Evolutionary conservation across 768 basidiomycete genomes (phyloP).

Genomic region (Hypholoma fasciculare): DNA sequence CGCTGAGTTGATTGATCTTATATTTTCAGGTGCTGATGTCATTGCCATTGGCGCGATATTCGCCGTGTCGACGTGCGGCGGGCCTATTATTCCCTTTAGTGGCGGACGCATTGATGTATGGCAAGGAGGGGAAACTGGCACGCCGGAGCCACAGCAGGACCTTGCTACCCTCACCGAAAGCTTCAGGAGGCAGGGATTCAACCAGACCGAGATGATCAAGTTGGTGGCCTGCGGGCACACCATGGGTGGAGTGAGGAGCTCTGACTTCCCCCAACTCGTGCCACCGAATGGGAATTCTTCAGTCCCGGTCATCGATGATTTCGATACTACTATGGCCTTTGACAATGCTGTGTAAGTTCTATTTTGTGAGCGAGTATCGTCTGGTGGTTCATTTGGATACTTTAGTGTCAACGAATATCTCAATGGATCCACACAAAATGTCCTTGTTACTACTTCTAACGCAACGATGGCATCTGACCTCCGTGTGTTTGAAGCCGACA

Average conservation of each 20-base stretch:
- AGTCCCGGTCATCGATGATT: conserved; percentile 31
- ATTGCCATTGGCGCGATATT: conserved; percentile 54
- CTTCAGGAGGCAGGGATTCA: conserved; percentile 46
- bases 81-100: conserved; percentile 65
- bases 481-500: conserved; percentile 33
- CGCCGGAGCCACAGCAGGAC: conserved; percentile 44
- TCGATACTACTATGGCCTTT: conserved; percentile 41
- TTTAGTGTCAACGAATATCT: conserved; percentile 36
- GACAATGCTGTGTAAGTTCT: conserved; percentile 41
- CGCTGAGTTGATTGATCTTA: conserved; percentile 3
- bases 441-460: conserved; percentile 33
- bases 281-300: conserved; percentile 28
- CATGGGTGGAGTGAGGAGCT: conserved; percentile 46
- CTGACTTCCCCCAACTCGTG: conserved; percentile 46
- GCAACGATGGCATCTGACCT: conserved; percentile 35
- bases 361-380: neutral
- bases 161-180: conserved; percentile 36
- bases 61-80: conserved; percentile 51
- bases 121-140: conserved; percentile 27
- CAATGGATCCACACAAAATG: conserved; percentile 32
- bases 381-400: neutral
- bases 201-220: conserved; percentile 46
- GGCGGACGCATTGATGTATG: conserved; percentile 48
- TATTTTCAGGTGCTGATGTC: conserved; percentile 44
- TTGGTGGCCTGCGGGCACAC: conserved; percentile 54